phyloP scores from a whole-genome alignment of 2,329 filamentous ascomycete species.

The Sclerotinia spermophila region DNA sequence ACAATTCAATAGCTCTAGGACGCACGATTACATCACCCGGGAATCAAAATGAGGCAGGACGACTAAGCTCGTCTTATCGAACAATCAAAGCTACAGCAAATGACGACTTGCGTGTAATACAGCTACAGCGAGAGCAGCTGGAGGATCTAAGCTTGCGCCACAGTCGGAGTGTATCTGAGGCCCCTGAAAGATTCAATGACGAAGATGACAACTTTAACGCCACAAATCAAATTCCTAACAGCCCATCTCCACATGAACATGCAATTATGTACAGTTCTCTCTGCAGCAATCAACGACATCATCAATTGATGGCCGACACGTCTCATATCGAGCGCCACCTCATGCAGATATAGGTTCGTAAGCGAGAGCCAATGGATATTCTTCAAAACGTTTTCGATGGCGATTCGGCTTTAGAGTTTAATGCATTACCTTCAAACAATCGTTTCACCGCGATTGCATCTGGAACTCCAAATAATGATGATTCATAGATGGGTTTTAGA shows the following conservation, averaged over 20 bases:
- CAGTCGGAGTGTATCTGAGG: not conserved
- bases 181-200: not conserved
- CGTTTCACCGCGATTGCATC: not conserved
- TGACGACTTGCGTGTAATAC: not conserved
- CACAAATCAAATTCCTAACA: not conserved
- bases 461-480: not conserved
- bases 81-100: not conserved
- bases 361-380: not conserved
- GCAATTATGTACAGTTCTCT: too few species aligned
- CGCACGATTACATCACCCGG: not conserved
- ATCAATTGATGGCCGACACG: not conserved
- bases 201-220: not conserved
- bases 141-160: not conserved
- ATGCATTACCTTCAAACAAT: not conserved
- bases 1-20: not conserved
- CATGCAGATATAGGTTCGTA: not conserved
- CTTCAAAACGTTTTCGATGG: not conserved
- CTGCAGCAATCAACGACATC: not conserved
- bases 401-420: not conserved
- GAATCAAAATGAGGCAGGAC: not conserved
- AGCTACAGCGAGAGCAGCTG: not conserved
- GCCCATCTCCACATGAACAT: not conserved
- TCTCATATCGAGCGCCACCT: not conserved
- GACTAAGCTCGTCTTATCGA: accelerated
- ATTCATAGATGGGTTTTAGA: not conserved